Evolutionary conservation across 768 basidiomycete genomes (phyloP), one percentile per base, ranked within the genome.

Genomic region (Chalciporus sphaerocephalus): DNA sequence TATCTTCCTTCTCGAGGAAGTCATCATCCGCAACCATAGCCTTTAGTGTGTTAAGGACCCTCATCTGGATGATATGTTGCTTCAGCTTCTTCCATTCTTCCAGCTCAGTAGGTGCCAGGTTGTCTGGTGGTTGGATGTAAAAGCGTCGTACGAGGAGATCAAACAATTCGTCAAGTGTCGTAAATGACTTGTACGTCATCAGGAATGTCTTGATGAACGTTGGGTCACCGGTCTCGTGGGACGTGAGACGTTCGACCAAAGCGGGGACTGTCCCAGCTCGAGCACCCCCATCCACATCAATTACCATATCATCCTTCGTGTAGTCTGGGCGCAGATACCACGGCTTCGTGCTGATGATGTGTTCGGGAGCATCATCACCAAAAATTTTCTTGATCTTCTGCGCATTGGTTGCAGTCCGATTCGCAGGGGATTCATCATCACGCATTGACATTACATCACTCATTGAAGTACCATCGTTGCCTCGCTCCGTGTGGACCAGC

Each of bases 171-270:
- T 88, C 79, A 36, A 88, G 71, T 5, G 83, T 84, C 13, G 89
- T 90, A 66, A 98, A 97, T 1, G 92, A 93, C 59, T 93, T 91
- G 74, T 91, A 96, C 1, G 95, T 96, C 80, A 96, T 85, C 53
- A 98, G 68, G 77, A 98, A 98, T 1, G 93, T 85, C 61, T 85
- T 84, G 63, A 76, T 87, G 68, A 86, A 95, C 6, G 79, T 78
- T 1, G 83, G 76, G 64, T 96, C 89, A 43, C 81, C 81, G 56
- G 84, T 80, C 51, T 94, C 92, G 59, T 99, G 95, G 13, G 87
- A 83, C 3, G 96, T 97, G 40, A 98, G 70, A 9, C 90, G 81
- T 60, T 93, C 92, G 2, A 97, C 85, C 10, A 98, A 71, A 2
- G 92, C 92, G 16, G 79, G 69, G 1, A 94, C 74, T 0, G 93